These are phyloP conservation scores for Lantana camara DNA, from an alignment of 257 asterid species.

Conservation along the genomic window DNA sequence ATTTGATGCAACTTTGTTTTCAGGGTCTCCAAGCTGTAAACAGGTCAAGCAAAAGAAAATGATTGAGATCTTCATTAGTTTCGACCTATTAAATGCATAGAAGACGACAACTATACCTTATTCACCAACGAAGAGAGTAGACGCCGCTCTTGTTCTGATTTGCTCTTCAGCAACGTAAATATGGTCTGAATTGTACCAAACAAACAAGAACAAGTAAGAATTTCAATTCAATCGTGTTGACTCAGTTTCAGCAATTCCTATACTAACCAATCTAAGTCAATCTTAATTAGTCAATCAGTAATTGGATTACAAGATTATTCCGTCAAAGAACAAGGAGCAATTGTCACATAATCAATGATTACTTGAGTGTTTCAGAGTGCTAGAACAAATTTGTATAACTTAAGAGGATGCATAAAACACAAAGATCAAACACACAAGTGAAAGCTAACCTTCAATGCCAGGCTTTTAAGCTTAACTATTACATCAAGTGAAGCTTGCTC, in stretches of 20 bases:
- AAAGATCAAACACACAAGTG: no score
- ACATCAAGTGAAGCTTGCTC: conserved; percentile 92
- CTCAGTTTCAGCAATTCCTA: conserved; percentile 8
- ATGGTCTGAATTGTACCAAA: conserved; percentile 52
- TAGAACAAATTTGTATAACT: conserved; percentile 2
- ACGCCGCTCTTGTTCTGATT: conserved; percentile 93
- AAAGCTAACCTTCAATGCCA: conserved; percentile 80
- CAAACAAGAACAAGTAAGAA: conserved; percentile 28
- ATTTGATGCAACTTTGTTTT: conserved; percentile 91
- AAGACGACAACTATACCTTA: conserved; percentile 50
- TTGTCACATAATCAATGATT: neutral
- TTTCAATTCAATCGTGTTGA: neutral
- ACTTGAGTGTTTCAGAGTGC: neutral
- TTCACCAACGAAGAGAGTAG: conserved; percentile 86
- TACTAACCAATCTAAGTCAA: neutral
- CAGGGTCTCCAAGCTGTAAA: conserved; percentile 94
- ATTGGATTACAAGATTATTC: neutral
- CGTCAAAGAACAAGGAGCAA: conserved; percentile 3
- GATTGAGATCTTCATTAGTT: neutral
- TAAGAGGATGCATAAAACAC: conserved; percentile 6
- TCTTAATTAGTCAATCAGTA: neutral
- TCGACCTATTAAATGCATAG: conserved; percentile 8
- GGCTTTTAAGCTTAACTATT: conserved; percentile 73
- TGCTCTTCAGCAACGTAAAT: conserved; percentile 74
- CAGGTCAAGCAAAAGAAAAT: conserved; percentile 30